Conservation (phyloP, 192 early-diverging fungal genomes). For the Funneliformis geosporum region DNA sequence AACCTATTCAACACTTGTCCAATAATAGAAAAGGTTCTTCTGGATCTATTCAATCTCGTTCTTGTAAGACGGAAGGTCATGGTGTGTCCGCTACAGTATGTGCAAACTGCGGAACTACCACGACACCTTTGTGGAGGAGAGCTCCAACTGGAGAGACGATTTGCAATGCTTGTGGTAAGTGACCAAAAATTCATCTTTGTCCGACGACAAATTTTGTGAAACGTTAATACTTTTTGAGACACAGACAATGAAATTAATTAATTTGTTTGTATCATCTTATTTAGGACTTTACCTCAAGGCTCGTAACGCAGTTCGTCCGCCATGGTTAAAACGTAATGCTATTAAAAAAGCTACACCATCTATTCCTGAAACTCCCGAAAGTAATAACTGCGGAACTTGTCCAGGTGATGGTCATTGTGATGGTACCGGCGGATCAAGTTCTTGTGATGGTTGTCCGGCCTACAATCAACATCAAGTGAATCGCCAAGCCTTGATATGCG, state of each 20-base stretch:
- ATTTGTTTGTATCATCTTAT: background rate
- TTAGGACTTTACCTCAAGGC: constrained; percentile 58
- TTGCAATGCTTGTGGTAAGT: constrained; percentile 91
- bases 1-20: constrained; percentile 26
- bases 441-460: constrained; percentile 76
- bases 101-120: constrained; percentile 86
- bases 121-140: constrained; percentile 91
- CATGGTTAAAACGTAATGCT: constrained; percentile 55
- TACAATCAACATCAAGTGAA: constrained; percentile 70
- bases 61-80: constrained; percentile 40
- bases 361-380: constrained; percentile 26
- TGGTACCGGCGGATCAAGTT: constrained; percentile 68
- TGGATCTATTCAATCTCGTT: constrained; percentile 18
- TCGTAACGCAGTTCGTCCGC: constrained; percentile 54
- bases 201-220: background rate
- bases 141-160: constrained; percentile 85
- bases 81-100: constrained; percentile 61
- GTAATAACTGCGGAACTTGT: constrained; percentile 56
- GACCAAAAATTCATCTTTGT: background rate
- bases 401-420: constrained; percentile 79
- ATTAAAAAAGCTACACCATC: constrained; percentile 39
- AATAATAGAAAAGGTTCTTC: constrained; percentile 19
- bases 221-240: background rate
- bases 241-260: background rate
- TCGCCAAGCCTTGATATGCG: constrained; percentile 58